phyloP scores from a whole-genome alignment of 768 basidiomycete species.

The Leucogyrophana mollusca region DNA sequence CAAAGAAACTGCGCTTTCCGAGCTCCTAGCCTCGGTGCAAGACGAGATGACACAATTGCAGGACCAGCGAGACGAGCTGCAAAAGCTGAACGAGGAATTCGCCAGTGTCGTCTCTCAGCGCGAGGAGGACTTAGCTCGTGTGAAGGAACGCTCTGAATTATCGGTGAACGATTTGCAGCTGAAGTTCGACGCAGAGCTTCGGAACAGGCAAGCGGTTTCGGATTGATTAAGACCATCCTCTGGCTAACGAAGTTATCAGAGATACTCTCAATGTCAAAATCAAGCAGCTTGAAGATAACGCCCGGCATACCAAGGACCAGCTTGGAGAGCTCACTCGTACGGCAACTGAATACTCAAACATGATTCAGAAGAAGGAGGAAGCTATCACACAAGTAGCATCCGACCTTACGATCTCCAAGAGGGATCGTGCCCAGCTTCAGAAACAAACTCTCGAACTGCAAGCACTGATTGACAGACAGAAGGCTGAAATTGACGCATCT shows the following conservation, averaged over 20 bases:
- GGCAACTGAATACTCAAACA: conserved; percentile 69
- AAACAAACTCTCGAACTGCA: conserved; percentile 70
- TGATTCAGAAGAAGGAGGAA: conserved; percentile 77
- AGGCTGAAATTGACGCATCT: conserved; percentile 59
- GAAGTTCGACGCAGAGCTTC: conserved; percentile 64
- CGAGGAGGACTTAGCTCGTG: conserved; percentile 75
- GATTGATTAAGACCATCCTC: background rate
- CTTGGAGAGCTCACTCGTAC: conserved; percentile 76
- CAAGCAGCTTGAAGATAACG: conserved; percentile 63
- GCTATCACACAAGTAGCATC: conserved; percentile 55
- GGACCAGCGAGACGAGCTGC: conserved; percentile 58
- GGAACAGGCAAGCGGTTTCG: conserved; percentile 52
- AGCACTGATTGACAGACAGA: conserved; percentile 63
- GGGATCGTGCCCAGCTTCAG: conserved; percentile 51
- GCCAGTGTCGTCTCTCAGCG: conserved; percentile 65
- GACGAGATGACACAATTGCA: conserved; percentile 58
- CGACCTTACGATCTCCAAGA: conserved; percentile 53
- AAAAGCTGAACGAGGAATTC: conserved; percentile 66
- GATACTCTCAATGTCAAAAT: conserved; percentile 60
- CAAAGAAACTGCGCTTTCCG: conserved; percentile 62
- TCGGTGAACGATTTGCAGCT: conserved; percentile 66
- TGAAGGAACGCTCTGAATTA: conserved; percentile 73
- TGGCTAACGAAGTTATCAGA: conserved; percentile 36
- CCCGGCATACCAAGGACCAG: conserved; percentile 73
- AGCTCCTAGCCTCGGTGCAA: conserved; percentile 56